phyloP scores from a whole-genome alignment of 495 filamentous ascomycete genomes.

The Penicillium parvum region DNA sequence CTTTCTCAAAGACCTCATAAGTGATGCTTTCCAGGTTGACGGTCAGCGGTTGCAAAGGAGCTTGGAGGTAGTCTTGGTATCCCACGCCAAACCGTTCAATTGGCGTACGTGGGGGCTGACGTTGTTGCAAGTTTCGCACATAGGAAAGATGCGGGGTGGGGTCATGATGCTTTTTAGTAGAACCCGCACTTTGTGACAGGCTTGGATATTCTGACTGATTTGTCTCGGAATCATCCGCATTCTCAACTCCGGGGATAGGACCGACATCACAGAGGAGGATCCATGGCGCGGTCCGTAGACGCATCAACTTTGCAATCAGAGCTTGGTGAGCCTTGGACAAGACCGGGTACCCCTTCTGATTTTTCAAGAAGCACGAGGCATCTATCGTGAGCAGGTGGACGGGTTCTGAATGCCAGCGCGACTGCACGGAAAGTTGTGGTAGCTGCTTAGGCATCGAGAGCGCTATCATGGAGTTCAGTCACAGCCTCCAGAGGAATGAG shows the following conservation, averaged over 20 bases:
- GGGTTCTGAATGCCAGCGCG: conserved; percentile 92
- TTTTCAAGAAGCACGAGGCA: conserved; percentile 64
- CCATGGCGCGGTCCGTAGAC: conserved; percentile 73
- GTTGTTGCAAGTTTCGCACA: conserved; percentile 74
- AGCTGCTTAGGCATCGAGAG: conserved; percentile 74
- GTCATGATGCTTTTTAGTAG: conserved; percentile 50
- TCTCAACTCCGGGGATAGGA: conserved; percentile 53
- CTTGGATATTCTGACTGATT: conserved; percentile 59
- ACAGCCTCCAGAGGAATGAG: not conserved
- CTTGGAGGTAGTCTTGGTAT: conserved; percentile 93
- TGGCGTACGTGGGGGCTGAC: conserved; percentile 61
- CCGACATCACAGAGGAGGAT: conserved; percentile 76
- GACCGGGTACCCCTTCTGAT: conserved; percentile 75
- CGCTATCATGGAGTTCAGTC: conserved; percentile 42
- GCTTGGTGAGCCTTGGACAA: conserved; percentile 77
- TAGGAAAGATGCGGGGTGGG: conserved; percentile 71
- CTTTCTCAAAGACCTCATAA: conserved; percentile 98
- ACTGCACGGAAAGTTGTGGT: conserved; percentile 67
- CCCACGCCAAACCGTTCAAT: conserved; percentile 70
- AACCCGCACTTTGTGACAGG: conserved; percentile 55
- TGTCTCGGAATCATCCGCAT: conserved; percentile 35
- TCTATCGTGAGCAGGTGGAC: conserved; percentile 72
- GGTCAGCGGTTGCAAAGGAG: conserved; percentile 86
- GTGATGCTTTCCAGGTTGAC: conserved; percentile 97
- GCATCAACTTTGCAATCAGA: conserved; percentile 78